phyloP scores from a whole-genome alignment of 768 basidiomycete genomes.

The Psilocybe tampanensis region DNA sequence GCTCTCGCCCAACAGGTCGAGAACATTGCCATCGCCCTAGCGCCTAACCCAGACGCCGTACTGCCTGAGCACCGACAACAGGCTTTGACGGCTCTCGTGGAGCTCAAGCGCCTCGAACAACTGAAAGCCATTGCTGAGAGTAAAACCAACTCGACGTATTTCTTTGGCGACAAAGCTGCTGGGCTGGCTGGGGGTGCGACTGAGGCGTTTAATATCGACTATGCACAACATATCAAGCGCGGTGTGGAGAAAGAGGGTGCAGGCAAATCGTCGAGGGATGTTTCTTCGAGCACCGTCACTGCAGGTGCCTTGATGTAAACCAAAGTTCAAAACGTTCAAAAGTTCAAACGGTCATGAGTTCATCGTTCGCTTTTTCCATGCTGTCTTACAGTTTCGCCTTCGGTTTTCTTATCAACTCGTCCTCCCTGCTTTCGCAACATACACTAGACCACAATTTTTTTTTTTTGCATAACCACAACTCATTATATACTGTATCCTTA shows the following conservation, averaged over 20 bases:
- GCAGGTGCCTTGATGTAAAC: neutral
- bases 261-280: neutral
- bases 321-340: too few relatives aligned
- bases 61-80: constrained; percentile 35
- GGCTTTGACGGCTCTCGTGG: constrained; percentile 46
- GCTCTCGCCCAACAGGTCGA: constrained; percentile 54
- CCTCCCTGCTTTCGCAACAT: too few relatives aligned
- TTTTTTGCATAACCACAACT: too few relatives aligned
- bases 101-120: constrained; percentile 54
- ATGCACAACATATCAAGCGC: constrained; percentile 47
- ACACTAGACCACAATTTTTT: too few relatives aligned
- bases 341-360: too few relatives aligned
- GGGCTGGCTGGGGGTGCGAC: constrained; percentile 27
- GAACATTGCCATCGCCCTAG: constrained; percentile 43
- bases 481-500: too few relatives aligned
- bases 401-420: too few relatives aligned
- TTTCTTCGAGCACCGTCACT: neutral
- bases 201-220: constrained; percentile 50
- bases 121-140: constrained; percentile 53
- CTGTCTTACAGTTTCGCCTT: too few relatives aligned
- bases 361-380: too few relatives aligned
- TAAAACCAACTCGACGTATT: constrained; percentile 55
- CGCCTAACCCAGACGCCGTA: constrained; percentile 28
- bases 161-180: constrained; percentile 50
- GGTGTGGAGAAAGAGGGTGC: constrained; percentile 9